Base-by-base conservation (phyloP, 2,329 filamentous ascomycete species). In the Camillea tinctor region DNA sequence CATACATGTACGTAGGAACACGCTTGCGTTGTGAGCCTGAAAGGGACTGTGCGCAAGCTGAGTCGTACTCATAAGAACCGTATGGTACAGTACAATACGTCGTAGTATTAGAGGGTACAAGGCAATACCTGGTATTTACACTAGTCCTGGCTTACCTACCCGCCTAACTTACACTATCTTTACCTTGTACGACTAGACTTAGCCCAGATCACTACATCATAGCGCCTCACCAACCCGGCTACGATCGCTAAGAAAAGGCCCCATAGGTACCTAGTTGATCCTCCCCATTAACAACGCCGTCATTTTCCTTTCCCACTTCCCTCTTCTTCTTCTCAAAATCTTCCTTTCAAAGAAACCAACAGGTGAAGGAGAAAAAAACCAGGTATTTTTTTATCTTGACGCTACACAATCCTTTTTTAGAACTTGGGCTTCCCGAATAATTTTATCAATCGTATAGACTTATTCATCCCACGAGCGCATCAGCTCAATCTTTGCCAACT, bases 231-330 rank as follows among this genome's bases (percentile, higher is more conserved):
- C 50, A 52, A 20, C 48, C 50, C 50, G 50, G 55, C 20, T 36
- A 20, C 21, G 22, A 19, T 19, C 23, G 24, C 51, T 26, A 40
- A 30, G 24, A 51, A 21, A 24, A n/a, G n/a, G 50, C 36, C 36
- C 36, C 36, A 44, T 44, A 44, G 51, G 51, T 23, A 24, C n/a
- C 23, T 19, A 13, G 17, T 53, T 23, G 51, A 19, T 23, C 24
- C 24, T 40, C 52, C 26, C 36, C 52, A 9, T 44, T 40, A 21
- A 19, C 56, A 56, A 59, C 58, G 50, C 58, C 60, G 57, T 62
- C 55, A 50, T 24, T 57, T 63, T 23, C n/a, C 51, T 64, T 62
- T 55, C 58, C 52, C 62, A 22, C 59, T 62, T 57, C 54, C 53
- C 48, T 53, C 50, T 53, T 56, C 50, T 53, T 56, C 40, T 55